phyloP scores from a whole-genome alignment of 805 yeast species.

The Maudiozyma turicensis region DNA sequence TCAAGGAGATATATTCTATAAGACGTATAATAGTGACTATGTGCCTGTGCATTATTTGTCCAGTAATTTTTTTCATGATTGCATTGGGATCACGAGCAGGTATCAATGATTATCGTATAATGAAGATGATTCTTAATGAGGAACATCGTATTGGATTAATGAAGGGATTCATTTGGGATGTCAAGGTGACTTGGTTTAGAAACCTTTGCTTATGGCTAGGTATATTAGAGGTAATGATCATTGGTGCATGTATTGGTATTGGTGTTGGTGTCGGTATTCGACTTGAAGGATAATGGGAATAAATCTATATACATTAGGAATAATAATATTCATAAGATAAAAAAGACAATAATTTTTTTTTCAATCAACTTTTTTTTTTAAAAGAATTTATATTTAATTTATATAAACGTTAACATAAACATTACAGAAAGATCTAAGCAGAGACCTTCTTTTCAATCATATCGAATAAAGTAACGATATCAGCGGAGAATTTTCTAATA shows the following conservation, averaged over 20 bases:
- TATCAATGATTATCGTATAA: constrained; percentile 15
- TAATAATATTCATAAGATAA: background rate
- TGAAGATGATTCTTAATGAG: constrained; percentile 20
- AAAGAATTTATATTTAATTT: too few species aligned
- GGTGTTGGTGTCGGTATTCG: constrained; percentile 38
- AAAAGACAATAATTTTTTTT: too few species aligned
- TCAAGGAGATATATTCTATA: constrained; percentile 19
- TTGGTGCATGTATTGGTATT: constrained; percentile 36
- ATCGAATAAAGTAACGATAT: constrained; percentile 67
- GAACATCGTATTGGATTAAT: constrained; percentile 19
- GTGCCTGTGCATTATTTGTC: constrained; percentile 14
- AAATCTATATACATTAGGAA: too few species aligned
- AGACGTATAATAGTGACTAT: constrained; percentile 12
- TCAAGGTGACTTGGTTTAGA: constrained; percentile 23
- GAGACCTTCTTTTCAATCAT: constrained; percentile 52
- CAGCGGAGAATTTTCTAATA: constrained; percentile 93
- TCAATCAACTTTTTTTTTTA: background rate
- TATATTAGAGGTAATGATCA: constrained; percentile 13
- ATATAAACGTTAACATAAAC: too few species aligned
- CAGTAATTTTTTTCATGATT: constrained; percentile 25
- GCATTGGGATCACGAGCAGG: constrained; percentile 17
- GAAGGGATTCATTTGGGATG: constrained; percentile 26
- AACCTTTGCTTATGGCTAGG: constrained; percentile 29
- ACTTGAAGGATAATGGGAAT: background rate
- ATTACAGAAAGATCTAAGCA: constrained; percentile 19